Conservation (phyloP, 2,329 filamentous ascomycete species). For the Plectosphaerella sp. region DNA sequence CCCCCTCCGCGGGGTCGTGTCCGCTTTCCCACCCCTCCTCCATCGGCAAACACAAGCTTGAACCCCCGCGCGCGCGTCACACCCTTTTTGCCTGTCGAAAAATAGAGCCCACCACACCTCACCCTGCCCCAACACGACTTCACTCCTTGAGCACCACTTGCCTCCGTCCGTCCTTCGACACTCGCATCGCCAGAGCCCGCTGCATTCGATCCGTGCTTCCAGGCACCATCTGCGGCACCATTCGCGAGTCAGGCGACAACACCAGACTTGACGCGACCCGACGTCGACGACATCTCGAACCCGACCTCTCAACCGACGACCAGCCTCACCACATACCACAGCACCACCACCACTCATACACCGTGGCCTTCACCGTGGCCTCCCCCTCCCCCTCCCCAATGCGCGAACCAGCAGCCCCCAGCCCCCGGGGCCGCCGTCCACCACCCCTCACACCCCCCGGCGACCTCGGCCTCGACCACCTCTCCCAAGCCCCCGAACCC, state of each 20-base stretch:
- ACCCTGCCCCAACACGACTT: neutral
- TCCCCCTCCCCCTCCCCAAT: neutral
- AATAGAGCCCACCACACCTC: neutral
- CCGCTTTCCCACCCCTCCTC: neutral
- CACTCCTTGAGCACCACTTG: neutral
- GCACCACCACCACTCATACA: neutral
- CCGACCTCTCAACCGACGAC: neutral
- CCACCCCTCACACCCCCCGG: neutral
- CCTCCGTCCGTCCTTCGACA: neutral
- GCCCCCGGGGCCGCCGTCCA: neutral
- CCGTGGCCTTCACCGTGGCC: neutral
- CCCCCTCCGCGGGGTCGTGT: neutral
- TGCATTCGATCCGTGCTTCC: neutral
- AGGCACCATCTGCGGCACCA: neutral
- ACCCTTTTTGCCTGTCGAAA: neutral
- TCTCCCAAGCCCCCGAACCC: constrained; percentile 8
- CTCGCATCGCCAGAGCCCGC: neutral
- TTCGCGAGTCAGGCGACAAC: neutral
- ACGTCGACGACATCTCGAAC: neutral
- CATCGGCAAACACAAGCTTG: neutral
- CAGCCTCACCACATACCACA: neutral
- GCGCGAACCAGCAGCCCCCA: neutral
- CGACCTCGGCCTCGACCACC: constrained; percentile 8
- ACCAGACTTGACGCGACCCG: neutral
- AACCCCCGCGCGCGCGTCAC: neutral